Evolutionary conservation across 192 early-diverging fungal species (phyloP), one percentile per base, ranked within the genome.

Genomic region (Coemansia sp.): DNA sequence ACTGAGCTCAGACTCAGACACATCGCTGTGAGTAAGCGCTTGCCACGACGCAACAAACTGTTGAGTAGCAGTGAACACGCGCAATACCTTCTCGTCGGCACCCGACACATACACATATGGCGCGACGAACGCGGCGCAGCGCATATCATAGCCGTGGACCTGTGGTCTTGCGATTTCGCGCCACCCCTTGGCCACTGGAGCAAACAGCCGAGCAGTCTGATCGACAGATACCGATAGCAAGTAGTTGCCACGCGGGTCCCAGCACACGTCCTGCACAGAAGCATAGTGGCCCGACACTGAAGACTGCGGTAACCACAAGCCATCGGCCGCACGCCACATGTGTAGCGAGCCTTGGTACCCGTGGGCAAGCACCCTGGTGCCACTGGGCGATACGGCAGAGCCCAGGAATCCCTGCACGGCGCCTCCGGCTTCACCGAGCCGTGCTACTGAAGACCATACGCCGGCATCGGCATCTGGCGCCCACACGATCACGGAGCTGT

Each of bases 401-500:
- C 93, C 93, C 64, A 90, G 90, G 68, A 97, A 93, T 15, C 94
- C 95, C 50, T 93, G 81, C 0, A 89, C 85, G 59, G 84, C 87
- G 0, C 93, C 94, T 25, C 94, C 94, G 48, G 94, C 89, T 65
- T 94, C 95, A 27, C 97, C 95, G 9, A 99, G 86, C 57, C 96
- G 92, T 4, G 89, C 87, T 29, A 84, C 86, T 46, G 91, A 90
- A 5, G 93, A 68, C 97, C 97, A 99, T 21, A 94, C 87, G 53
- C 91, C 93, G 27, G 88, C 91, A 12, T 82, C 78, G 2, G 82
- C 44, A 64, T 96, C 94, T 1, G 95, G 94, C 11, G 69, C 76
- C 97, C 97, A 99, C 29, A 95, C 77, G 77, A 98, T 91, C 76
- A 96, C 89, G 17, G 92, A 91, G 76, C 96, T 93, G 76, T 99